phyloP scores from a whole-genome alignment of 1,284 basidiomycete genomes.

The Inonotus hispidus region DNA sequence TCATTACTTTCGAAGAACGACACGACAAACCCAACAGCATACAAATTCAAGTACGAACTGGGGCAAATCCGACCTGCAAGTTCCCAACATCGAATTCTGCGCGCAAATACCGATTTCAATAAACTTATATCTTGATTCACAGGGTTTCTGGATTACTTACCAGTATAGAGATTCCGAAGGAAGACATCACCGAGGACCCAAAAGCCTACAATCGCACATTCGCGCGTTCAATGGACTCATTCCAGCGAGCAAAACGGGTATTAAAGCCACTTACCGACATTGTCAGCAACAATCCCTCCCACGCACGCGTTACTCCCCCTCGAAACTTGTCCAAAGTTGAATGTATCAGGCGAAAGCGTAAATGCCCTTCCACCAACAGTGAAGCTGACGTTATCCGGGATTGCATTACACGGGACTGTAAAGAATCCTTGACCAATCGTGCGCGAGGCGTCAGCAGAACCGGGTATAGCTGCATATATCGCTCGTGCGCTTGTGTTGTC shows the following conservation, averaged over 20 bases:
- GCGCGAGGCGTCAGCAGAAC: conserved; percentile 26
- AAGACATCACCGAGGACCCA: conserved; percentile 24
- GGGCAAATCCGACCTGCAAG: background rate
- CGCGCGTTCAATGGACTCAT: too few species aligned
- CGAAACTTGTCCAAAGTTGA: conserved; percentile 23
- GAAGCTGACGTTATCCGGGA: conserved; percentile 15
- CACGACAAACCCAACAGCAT: background rate
- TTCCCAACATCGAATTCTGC: conserved; percentile 21
- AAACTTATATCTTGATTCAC: too few species aligned
- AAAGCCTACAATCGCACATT: conserved; percentile 4
- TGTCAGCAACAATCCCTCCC: conserved; percentile 19
- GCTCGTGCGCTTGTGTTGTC: conserved; percentile 37
- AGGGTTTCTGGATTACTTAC: conserved; percentile 10
- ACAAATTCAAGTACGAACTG: background rate
- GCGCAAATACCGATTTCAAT: background rate
- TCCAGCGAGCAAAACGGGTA: background rate
- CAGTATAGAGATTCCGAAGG: conserved; percentile 22
- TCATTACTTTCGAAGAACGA: background rate
- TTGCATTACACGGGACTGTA: conserved; percentile 19
- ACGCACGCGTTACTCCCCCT: conserved; percentile 21
- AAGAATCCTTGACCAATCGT: conserved; percentile 23
- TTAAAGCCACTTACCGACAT: conserved; percentile 3
- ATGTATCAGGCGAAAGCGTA: conserved; percentile 17
- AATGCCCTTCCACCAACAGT: conserved; percentile 21
- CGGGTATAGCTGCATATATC: conserved; percentile 42